phyloP scores from a whole-genome alignment of 2,329 filamentous ascomycete species.

The Diaporthe amygdali region DNA sequence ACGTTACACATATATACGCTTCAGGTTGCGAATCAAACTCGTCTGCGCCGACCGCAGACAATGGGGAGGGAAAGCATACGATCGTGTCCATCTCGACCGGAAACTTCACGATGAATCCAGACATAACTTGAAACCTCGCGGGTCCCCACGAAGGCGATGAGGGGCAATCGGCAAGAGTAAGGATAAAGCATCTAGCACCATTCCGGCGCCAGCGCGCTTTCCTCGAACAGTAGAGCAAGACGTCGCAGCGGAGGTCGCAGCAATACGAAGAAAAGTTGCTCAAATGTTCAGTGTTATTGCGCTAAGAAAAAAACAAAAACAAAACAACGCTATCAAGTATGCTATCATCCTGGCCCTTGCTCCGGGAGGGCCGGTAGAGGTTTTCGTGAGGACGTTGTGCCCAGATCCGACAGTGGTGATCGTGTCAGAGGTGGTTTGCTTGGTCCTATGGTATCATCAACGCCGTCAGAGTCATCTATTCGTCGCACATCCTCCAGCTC shows the following conservation, averaged over 20 bases:
- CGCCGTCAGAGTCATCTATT: background rate
- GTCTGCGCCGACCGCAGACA: background rate
- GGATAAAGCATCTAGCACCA: no score
- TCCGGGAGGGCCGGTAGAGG: conserved; percentile 42
- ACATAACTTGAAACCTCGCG: background rate
- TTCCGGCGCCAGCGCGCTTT: background rate
- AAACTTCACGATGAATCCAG: background rate
- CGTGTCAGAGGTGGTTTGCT: conserved; percentile 24
- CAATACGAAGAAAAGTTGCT: background rate
- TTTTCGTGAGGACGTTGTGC: conserved; percentile 30
- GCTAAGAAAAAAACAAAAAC: background rate
- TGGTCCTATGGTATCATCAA: background rate
- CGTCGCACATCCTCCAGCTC: background rate
- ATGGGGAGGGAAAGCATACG: background rate
- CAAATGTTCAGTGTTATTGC: background rate
- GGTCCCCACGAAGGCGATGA: background rate
- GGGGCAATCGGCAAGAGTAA: background rate
- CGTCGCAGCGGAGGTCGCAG: background rate
- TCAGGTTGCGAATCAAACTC: background rate
- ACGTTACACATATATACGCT: background rate
- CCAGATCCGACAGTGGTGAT: conserved; percentile 27
- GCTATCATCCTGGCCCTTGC: conserved; percentile 32
- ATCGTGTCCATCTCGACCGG: background rate
- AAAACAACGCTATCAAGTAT: conserved; percentile 9
- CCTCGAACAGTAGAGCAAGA: background rate